Evolutionary conservation across 352 stramenopile genomes (phyloP), one percentile per base, ranked within the genome.

Genomic region (Globisporangium alternatum): DNA sequence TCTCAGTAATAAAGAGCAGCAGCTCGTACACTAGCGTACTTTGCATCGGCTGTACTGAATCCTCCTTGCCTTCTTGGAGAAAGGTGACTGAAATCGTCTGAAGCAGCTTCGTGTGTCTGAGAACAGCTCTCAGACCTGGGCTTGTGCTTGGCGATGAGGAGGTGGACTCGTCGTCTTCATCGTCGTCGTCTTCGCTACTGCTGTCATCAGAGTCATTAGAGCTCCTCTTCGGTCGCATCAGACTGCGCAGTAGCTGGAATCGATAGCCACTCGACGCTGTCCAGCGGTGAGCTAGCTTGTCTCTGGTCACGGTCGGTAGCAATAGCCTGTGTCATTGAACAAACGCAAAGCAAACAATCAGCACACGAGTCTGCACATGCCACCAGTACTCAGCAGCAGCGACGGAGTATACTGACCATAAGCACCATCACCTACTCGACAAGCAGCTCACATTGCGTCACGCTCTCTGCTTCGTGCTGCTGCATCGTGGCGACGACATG

Each of bases 161-260:
- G 6, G 5, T n/a, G 10, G 15, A 15, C 0, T 21, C 15, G 19
- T 59, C 25, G 4, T 57, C 45, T 3, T 12, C 17, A 12, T 58
- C 48, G 17, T 6, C 21, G n/a, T 30, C 30, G 5, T 43, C n/a
- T 13, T 60, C 45, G 41, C 49, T 28, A 22, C 5, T 52, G 61
- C 28, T 57, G n/a, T 28, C 47, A 21, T 21, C 65, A 39, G 25
- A 43, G 49, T 44, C 9, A 13, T 6, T 3, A 5, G 12, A 8
- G 31, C 5, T 35, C 3, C 25, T 22, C 8, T 15, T 44, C 9
- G n/a, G 21, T 35, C 53, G n/a, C 22, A 86, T 52, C 31, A 90
- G 65, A 21, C 76, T 51, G 30, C 78, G 81, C 5, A 90, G 45
- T 6, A 88, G 56, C 51, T 86, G 76, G 33, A 89, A 78, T 7